phyloP scores from a whole-genome alignment of 805 yeast genomes.

The Cyberlindnera mycetangii region DNA sequence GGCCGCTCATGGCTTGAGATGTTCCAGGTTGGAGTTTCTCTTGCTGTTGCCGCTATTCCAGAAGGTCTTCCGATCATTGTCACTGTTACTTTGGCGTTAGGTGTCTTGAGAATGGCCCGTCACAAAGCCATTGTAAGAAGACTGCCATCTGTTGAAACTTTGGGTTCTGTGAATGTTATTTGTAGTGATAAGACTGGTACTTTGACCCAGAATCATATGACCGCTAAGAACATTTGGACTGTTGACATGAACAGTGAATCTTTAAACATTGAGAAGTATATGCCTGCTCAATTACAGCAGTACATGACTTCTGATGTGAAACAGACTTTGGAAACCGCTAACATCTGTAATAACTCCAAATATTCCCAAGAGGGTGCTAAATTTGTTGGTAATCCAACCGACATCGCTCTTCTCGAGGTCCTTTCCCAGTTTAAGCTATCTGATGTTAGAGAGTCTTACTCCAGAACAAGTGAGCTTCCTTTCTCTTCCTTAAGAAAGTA shows the following conservation, averaged over 20 bases:
- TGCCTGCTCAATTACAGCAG: constrained; percentile 36
- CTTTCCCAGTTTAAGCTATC: constrained; percentile 66
- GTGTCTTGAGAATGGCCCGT: constrained; percentile 94
- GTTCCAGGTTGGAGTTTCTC: constrained; percentile 95
- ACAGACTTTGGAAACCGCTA: constrained; percentile 60
- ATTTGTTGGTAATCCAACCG: constrained; percentile 90
- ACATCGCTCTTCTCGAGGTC: constrained; percentile 82
- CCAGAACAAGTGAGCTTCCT: constrained; percentile 72
- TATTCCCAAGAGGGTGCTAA: constrained; percentile 66
- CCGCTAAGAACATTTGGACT: constrained; percentile 81
- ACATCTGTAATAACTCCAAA: constrained; percentile 71
- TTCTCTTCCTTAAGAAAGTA: constrained; percentile 82
- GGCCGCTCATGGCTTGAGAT: constrained; percentile 96
- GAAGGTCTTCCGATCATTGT: constrained; percentile 98
- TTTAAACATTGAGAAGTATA: constrained; percentile 44
- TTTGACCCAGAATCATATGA: constrained; percentile 87
- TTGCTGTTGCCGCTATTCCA: constrained; percentile 99
- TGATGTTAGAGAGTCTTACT: constrained; percentile 61
- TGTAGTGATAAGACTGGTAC: constrained; percentile 93
- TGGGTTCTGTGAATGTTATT: constrained; percentile 91
- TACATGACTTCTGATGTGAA: constrained; percentile 53
- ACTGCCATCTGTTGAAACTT: constrained; percentile 91
- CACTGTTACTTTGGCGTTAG: constrained; percentile 93
- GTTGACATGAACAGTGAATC: constrained; percentile 49
- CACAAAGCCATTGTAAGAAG: constrained; percentile 92